Conservation (phyloP, 1,284 basidiomycete genomes). For the Tremellales sp. region DNA sequence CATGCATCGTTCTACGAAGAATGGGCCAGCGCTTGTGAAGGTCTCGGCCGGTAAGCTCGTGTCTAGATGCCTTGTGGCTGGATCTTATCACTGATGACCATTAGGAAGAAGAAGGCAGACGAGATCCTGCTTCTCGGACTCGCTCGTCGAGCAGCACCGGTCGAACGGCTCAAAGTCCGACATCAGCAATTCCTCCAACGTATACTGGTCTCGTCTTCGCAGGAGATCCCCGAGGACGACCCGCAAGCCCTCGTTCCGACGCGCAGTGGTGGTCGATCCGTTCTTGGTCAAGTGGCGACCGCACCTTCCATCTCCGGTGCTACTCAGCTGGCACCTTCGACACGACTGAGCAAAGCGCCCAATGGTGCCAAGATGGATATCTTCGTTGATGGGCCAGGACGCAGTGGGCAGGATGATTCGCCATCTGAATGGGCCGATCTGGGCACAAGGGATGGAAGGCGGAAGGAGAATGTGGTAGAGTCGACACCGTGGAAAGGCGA, state of each 20-base stretch:
- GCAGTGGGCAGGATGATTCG: constrained; percentile 17
- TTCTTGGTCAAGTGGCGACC: constrained; percentile 29
- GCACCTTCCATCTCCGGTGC: constrained; percentile 22
- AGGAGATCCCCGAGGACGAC: constrained; percentile 37
- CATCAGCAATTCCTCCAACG: constrained; percentile 82
- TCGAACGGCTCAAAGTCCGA: constrained; percentile 77
- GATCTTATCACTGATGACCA: constrained; percentile 40
- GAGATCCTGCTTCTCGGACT: constrained; percentile 80
- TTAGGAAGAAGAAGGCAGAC: constrained; percentile 73
- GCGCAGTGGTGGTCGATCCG: constrained; percentile 16
- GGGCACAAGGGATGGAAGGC: constrained; percentile 50
- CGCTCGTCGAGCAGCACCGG: constrained; percentile 69
- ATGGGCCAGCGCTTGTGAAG: constrained; percentile 71
- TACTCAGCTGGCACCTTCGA: constrained; percentile 23
- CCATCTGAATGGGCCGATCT: constrained; percentile 51
- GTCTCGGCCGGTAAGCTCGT: constrained; percentile 61
- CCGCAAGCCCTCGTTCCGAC: constrained; percentile 11
- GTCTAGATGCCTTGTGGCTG: background rate
- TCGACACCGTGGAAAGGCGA: constrained; percentile 52
- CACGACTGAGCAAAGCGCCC: constrained; percentile 17
- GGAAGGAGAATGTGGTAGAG: constrained; percentile 53
- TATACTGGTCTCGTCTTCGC: constrained; percentile 49
- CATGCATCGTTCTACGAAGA: constrained; percentile 81
- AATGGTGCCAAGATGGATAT: constrained; percentile 51
- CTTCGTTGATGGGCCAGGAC: constrained; percentile 41